Evolutionary conservation across 176 grass and related monocot genomes (phyloP).

Genomic region (Thalia dealbata): DNA sequence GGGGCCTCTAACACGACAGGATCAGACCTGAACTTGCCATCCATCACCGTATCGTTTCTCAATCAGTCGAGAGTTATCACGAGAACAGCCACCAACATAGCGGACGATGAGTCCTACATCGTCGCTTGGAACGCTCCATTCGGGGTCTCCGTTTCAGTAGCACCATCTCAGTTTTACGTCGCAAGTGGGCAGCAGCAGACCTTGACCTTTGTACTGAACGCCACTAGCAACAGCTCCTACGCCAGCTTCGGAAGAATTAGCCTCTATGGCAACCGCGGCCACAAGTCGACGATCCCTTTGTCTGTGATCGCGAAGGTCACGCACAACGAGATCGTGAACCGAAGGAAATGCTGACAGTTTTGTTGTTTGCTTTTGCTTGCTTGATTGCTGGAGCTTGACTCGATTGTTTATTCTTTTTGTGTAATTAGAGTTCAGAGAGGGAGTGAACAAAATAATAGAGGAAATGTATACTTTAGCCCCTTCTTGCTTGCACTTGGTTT

Average conservation of each 20-base stretch:
- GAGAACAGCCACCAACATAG: conserved; percentile 61
- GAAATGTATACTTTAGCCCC: neutral
- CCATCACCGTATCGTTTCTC: conserved; percentile 68
- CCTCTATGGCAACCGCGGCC: conserved; percentile 67
- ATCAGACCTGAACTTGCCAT: conserved; percentile 73
- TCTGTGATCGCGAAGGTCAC: conserved; percentile 65
- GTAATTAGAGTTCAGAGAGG: conserved; percentile 4
- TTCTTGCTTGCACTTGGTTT: neutral
- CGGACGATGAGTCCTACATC: conserved; percentile 48
- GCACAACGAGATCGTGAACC: conserved; percentile 6
- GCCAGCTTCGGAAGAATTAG: conserved; percentile 66
- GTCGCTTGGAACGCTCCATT: conserved; percentile 57
- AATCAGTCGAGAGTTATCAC: conserved; percentile 49
- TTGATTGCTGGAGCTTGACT: neutral
- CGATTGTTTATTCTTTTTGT: conserved; percentile 3
- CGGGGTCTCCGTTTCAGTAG: conserved; percentile 35
- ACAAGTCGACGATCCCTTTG: conserved; percentile 47
- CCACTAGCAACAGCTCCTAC: conserved; percentile 44
- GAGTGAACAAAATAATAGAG: neutral
- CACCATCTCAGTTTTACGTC: conserved; percentile 47
- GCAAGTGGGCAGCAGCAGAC: conserved; percentile 52
- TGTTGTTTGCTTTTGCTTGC: neutral
- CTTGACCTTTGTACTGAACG: conserved; percentile 54
- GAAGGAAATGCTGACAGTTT: conserved; percentile 7
- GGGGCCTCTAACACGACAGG: conserved; percentile 39